A percentile compares a stretch with the other conserved stretches of the same genome.
Conservation (phyloP, 352 stramenopile genomes). For the Globisporangium camurandrum region DNA sequence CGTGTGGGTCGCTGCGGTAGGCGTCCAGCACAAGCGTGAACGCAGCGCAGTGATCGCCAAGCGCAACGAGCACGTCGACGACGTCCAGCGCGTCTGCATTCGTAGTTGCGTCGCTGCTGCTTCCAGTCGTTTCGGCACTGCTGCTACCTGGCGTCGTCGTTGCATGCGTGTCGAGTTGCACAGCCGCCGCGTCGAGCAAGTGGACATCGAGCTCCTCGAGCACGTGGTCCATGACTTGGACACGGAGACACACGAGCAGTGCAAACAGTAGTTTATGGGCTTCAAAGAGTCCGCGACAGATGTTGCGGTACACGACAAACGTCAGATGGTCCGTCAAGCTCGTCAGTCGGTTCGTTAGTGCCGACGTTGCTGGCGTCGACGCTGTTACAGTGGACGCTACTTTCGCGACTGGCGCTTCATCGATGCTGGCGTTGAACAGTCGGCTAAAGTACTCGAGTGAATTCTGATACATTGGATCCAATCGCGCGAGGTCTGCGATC, state of each 20-base stretch:
- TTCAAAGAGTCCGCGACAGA: constrained; percentile 64
- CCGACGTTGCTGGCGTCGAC: constrained; percentile 12
- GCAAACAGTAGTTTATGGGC: constrained; percentile 60
- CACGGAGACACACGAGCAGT: constrained; percentile 41
- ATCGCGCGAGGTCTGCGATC: constrained; percentile 37
- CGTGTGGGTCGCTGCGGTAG: constrained; percentile 31
- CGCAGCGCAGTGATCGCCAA: constrained; percentile 13
- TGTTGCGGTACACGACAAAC: constrained; percentile 56
- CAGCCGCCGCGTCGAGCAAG: constrained; percentile 21
- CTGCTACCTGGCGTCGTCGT: neutral
- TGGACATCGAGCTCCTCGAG: constrained; percentile 27
- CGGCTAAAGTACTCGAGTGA: constrained; percentile 66
- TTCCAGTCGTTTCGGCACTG: neutral
- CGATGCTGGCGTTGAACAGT: constrained; percentile 56
- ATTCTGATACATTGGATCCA: constrained; percentile 81
- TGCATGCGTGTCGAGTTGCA: constrained; percentile 6
- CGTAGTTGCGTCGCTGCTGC: neutral
- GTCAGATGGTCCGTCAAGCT: constrained; percentile 39
- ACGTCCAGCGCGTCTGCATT: constrained; percentile 5
- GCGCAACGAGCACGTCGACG: constrained; percentile 19
- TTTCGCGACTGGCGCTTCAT: constrained; percentile 29
- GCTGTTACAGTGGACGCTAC: no score
- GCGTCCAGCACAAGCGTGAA: constrained; percentile 30
- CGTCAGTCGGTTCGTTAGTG: constrained; percentile 28
- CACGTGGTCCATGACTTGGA: constrained; percentile 36